Evolutionary conservation across 495 filamentous ascomycete species (phyloP), one percentile per base, ranked within the genome.

Genomic region (Penicillium riverlandense): DNA sequence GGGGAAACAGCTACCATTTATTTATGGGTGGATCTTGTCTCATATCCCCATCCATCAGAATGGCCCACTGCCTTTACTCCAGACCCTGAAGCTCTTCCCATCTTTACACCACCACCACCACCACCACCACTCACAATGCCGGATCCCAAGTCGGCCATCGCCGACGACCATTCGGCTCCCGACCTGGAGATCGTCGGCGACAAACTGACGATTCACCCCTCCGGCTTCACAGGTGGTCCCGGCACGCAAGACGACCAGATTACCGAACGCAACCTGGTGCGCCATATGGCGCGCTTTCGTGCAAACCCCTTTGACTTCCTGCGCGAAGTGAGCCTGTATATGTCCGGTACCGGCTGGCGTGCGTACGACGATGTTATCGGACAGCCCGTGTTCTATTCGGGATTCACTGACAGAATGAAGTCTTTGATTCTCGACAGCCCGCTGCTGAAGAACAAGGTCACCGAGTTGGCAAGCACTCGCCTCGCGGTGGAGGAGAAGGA

Each of bases 351-450:
- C 4, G 90, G 88, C 43, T 98, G 92, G 92, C 82, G 92, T 41
- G 85, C 84, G 47, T 98, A 98, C 71, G 88, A 96, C 61, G 71
- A 85, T 42, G 75, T 88, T 49, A 80, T 96, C 50, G 92, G 92
- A 10, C 91, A 95, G 62, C 86, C 88, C 1, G 83, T 96, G 31
- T 97, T 90, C 72, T 97, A 96, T 61, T 67, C 82, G 6, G 92
- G 92, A 12, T 98, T 95, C 65, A 81, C 81, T 31, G 92, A 96
- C 47, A 79, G 86, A 35, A 96, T 98, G 80, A 94, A 85, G 66
- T 62, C 65, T 11, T 65, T 70, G 30, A 85, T 97, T 13, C 61
- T 96, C 55, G 74, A 69, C n/a, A 87, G 84, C 38, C 76, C 82
- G 0, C 78, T 90, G 52, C 65, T 98, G 16, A 85, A 81, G 58